Conservation (phyloP, 2,329 filamentous ascomycete genomes). For the Penicillium rolfsii region DNA sequence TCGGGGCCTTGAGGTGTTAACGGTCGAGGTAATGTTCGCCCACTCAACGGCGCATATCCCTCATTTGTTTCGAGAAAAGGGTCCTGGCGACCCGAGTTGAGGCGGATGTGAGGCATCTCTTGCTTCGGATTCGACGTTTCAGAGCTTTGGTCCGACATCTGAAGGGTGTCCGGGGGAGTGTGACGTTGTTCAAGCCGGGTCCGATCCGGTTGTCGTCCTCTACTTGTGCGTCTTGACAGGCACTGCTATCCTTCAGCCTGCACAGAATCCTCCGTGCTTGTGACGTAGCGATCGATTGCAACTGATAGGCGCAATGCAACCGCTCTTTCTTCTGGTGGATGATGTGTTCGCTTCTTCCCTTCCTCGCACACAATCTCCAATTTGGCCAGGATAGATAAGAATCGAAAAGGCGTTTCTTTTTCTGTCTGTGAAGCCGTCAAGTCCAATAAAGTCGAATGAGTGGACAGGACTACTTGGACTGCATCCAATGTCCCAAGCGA, state of each 20-base stretch:
- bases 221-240: background rate
- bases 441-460: conserved; percentile 26
- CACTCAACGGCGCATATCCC: conserved; percentile 26
- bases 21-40: conserved; percentile 28
- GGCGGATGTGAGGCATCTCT: conserved; percentile 61
- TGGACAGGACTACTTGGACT: conserved; percentile 30
- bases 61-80: conserved; percentile 47
- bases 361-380: conserved; percentile 4
- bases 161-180: background rate
- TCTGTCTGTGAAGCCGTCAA: conserved; percentile 17
- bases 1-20: conserved; percentile 28
- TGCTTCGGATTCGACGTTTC: conserved; percentile 14
- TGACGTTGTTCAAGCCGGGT: conserved; percentile 1
- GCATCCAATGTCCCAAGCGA: conserved; percentile 60
- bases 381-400: conserved; percentile 4
- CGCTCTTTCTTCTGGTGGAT: background rate
- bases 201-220: conserved; percentile 3
- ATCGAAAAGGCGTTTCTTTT: background rate
- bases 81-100: conserved; percentile 65
- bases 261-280: background rate
- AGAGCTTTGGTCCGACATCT: conserved; percentile 27
- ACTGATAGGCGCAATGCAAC: background rate
- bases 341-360: background rate
- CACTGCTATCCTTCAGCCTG: background rate
- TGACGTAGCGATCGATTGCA: background rate